Evolutionary conservation across 2,329 filamentous ascomycete species (phyloP).

Genomic region (Sporothrix sp.): DNA sequence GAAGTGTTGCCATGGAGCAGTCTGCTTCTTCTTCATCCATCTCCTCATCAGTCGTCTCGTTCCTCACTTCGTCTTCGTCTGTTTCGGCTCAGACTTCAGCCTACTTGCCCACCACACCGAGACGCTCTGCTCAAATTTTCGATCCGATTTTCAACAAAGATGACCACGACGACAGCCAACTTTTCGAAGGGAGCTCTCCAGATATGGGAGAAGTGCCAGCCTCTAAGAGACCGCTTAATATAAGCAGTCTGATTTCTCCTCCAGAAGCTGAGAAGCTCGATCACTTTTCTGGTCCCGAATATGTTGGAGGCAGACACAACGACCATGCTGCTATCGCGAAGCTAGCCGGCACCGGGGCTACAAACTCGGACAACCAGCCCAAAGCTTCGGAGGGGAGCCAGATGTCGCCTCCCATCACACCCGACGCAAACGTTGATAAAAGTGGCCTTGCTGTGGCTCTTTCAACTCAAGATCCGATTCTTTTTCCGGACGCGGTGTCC

Average conservation of each 20-base stretch:
- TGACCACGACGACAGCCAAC: background rate
- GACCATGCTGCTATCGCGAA: too few species aligned
- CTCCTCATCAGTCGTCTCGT: conserved; percentile 2
- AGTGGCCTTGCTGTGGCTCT: too few species aligned
- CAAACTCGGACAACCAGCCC: conserved; percentile 20
- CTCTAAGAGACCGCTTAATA: conserved; percentile 35
- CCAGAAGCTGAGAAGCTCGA: conserved; percentile 46
- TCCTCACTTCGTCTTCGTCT: background rate
- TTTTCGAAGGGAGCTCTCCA: background rate
- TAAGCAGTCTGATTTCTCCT: conserved; percentile 52
- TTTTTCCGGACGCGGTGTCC: conserved; percentile 39
- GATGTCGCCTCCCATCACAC: conserved; percentile 51
- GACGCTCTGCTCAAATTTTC: background rate
- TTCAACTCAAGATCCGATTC: conserved; percentile 47
- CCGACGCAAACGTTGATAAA: conserved; percentile 26
- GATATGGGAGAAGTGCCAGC: background rate
- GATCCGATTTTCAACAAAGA: background rate
- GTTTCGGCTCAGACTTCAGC: background rate
- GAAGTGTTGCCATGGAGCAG: conserved; percentile 14
- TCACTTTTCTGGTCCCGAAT: too few species aligned
- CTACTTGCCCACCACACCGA: conserved; percentile 5
- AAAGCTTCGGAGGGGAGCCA: conserved; percentile 22
- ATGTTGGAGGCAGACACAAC: too few species aligned
- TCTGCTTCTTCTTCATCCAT: conserved; percentile 13
- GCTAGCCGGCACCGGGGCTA: too few species aligned